Evolutionary conservation across 2,329 filamentous ascomycete genomes (phyloP).

Genomic region (Calonectria naviculata): DNA sequence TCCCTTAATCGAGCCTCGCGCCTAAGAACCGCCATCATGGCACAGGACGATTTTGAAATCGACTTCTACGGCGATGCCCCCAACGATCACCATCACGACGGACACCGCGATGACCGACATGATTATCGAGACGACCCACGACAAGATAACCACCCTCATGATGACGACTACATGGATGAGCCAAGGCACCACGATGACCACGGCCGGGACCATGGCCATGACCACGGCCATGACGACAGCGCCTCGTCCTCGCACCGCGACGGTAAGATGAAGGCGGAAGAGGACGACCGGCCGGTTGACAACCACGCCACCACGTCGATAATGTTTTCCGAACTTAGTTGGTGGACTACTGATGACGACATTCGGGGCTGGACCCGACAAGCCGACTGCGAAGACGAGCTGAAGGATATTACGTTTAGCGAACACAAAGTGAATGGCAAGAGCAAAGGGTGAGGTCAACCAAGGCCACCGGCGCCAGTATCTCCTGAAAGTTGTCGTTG

Average conservation of each 20-base stretch:
- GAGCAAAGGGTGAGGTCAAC: conserved; percentile 84
- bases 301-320: conserved; percentile 75
- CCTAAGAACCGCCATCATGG: conserved; percentile 58
- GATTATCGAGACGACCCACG: conserved; percentile 46
- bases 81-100: conserved; percentile 52
- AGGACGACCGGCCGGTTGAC: conserved; percentile 69
- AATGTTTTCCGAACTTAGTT: conserved; percentile 89
- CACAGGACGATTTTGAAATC: conserved; percentile 78
- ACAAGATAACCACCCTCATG: conserved; percentile 36
- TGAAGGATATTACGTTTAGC: conserved; percentile 95
- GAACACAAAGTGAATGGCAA: conserved; percentile 99
- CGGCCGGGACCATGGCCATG: conserved; percentile 51
- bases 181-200: conserved; percentile 53
- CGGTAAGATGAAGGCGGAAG: conserved; percentile 69
- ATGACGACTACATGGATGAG: conserved; percentile 54
- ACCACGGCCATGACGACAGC: conserved; percentile 53
- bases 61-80: conserved; percentile 75
- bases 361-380: conserved; percentile 87
- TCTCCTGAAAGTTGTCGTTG: conserved; percentile 14
- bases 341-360: conserved; percentile 98
- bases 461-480: background rate
- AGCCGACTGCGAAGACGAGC: conserved; percentile 83
- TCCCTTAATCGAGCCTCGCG: conserved; percentile 28
- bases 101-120: conserved; percentile 45
- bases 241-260: conserved; percentile 54